phyloP scores from a whole-genome alignment of 768 basidiomycete species.

The Lactarius trivialis region DNA sequence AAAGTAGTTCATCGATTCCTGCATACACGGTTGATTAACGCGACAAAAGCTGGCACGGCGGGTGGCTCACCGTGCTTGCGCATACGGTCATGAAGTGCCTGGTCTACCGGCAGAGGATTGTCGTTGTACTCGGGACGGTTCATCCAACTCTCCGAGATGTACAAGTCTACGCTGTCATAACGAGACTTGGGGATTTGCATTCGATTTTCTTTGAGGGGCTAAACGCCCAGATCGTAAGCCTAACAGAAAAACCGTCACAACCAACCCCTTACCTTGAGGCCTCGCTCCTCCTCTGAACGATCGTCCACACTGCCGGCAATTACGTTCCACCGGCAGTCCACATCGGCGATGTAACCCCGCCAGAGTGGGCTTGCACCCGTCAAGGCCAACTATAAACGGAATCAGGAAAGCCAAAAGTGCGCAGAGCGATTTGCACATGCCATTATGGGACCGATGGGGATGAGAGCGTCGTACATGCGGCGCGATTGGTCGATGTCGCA shows the following conservation, averaged over 20 bases:
- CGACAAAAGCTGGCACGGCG: neutral
- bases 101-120: slow-evolving; percentile 71
- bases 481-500: slow-evolving; percentile 91
- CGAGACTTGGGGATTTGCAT: slow-evolving; percentile 91
- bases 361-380: slow-evolving; percentile 93
- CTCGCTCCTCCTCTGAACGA: slow-evolving; percentile 91
- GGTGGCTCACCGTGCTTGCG: slow-evolving; percentile 61
- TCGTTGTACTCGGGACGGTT: slow-evolving; percentile 96
- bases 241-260: slow-evolving; percentile 3
- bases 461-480: slow-evolving; percentile 91
- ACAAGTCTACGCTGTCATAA: slow-evolving; percentile 93
- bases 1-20: slow-evolving; percentile 84
- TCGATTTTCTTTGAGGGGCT: slow-evolving; percentile 74
- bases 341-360: slow-evolving; percentile 91
- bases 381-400: slow-evolving; percentile 65
- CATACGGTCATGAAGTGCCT: slow-evolving; percentile 65
- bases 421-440: slow-evolving; percentile 37
- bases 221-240: slow-evolving; percentile 3
- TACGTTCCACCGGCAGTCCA: slow-evolving; percentile 98
- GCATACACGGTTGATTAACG: neutral
- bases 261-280: slow-evolving; percentile 53
- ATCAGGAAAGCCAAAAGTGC: neutral
- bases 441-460: slow-evolving; percentile 93
- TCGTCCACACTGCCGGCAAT: slow-evolving; percentile 99
- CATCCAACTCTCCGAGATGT: slow-evolving; percentile 79